Evolutionary conservation across 2,329 filamentous ascomycete genomes (phyloP), one percentile per base, ranked within the genome.

Genomic region (Venturia carpophila): DNA sequence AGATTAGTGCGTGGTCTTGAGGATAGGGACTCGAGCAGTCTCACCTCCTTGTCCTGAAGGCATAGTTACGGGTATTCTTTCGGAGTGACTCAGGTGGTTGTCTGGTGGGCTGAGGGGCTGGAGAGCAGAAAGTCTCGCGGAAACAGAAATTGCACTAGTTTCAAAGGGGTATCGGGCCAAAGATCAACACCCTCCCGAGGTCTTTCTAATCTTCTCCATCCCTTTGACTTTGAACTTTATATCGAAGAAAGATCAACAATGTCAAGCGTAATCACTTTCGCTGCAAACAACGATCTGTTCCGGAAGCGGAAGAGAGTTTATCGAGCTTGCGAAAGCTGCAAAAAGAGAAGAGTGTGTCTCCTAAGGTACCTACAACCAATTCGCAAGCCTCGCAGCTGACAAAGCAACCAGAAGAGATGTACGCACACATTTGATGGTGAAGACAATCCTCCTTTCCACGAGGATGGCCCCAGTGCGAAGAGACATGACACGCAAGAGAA

Each of bases 11-110:
- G 11, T 15, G 7, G 24, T 15, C 27, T 30, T 19, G 11, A 42
- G 21, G 17, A 19, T 41, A 39, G 15, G 19, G 27, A 19, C 7
- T 11, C 10, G 17, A 19, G 19, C 5, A n/a, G 42, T 73, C 78
- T 64, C 71, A 80, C 79, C 71, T 76, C 79, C 79, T 76, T 75
- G 72, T 73, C 79, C 79, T 71, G 79, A 81, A 73, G 78, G 78
- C 79, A 82, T 82, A 39, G 60, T 45, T 61, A 39, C 30, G 27
- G 52, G 52, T 58, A 19, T 2, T 58, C n/a, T 13, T 58, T 56
- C 13, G 52, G 27, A 58, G 52, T n/a, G 27, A 37, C 27, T 52
- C 37, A 21, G 19, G 52, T 37, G 30, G 52, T 37, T 58, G 52
- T 58, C 13, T 3, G 27, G 27, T 58, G 30, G 52, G 30, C 30